Conservation (phyloP, 1,284 basidiomycete genomes). For the Cutaneotrichosporon sp. region DNA sequence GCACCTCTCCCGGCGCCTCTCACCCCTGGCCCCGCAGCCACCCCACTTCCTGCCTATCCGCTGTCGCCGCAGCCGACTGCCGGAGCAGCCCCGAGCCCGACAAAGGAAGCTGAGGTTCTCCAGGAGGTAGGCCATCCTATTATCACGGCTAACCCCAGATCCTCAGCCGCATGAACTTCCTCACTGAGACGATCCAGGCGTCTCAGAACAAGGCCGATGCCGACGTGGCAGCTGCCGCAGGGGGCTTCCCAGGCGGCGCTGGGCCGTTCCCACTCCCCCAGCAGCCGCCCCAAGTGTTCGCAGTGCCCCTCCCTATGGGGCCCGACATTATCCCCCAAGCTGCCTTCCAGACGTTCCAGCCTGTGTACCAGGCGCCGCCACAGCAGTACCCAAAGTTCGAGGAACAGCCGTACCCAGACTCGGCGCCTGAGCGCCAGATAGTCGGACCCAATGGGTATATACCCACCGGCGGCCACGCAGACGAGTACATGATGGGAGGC, state of each 20-base stretch:
- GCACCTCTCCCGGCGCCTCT: background rate
- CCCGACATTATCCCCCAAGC: background rate
- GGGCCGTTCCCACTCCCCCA: background rate
- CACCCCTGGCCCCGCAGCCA: background rate
- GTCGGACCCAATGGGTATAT: background rate
- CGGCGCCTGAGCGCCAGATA: background rate
- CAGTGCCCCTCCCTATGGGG: background rate
- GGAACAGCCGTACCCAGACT: background rate
- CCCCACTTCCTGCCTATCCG: background rate
- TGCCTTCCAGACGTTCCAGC: background rate
- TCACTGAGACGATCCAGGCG: background rate
- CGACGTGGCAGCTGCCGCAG: background rate
- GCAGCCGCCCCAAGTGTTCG: background rate
- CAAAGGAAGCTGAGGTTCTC: background rate
- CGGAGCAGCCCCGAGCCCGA: background rate
- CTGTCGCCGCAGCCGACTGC: background rate
- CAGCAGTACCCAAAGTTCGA: background rate
- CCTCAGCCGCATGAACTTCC: background rate
- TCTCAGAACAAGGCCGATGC: background rate
- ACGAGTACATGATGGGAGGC: constrained; percentile 1
- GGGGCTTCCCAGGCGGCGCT: constrained; percentile 3
- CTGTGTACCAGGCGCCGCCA: background rate
- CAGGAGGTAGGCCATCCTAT: background rate
- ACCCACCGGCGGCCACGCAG: background rate
- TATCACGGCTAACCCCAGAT: background rate